phyloP scores from a whole-genome alignment of 495 filamentous ascomycete species.

The Lasiosphaeria miniovina region DNA sequence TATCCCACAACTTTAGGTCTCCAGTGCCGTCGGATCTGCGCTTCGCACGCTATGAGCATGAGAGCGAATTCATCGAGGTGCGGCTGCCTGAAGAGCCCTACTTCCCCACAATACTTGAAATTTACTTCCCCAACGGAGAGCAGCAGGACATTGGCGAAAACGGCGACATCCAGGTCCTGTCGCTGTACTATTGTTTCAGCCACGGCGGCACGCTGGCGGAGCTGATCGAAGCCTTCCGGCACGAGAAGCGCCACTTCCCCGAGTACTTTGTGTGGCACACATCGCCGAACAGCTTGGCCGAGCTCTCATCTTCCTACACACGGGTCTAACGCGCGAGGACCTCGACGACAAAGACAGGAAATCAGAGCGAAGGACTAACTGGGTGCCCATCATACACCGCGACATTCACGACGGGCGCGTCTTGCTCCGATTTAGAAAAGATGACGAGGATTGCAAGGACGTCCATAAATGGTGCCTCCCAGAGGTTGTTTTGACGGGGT shows the following conservation, averaged over 20 bases:
- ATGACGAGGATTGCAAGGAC: background rate
- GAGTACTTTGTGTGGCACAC: constrained; percentile 22
- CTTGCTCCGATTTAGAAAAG: background rate
- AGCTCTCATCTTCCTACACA: constrained; percentile 13
- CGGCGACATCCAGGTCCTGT: background rate
- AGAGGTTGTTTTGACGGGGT: constrained; percentile 8
- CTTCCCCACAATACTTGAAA: constrained; percentile 11
- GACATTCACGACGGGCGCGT: background rate
- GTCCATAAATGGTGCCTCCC: constrained; percentile 9
- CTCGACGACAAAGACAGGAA: background rate
- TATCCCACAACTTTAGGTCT: no score
- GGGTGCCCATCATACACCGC: background rate
- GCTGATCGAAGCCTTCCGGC: constrained; percentile 10
- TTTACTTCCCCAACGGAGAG: constrained; percentile 1
- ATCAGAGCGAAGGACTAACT: background rate
- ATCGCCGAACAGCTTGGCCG: constrained; percentile 14
- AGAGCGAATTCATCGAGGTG: background rate
- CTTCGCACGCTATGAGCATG: constrained; percentile 10
- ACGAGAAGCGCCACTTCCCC: background rate
- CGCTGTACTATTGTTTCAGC: constrained; percentile 13
- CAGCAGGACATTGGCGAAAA: background rate
- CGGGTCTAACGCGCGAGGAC: background rate
- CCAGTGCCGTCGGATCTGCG: constrained; percentile 8
- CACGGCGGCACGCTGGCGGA: constrained; percentile 16
- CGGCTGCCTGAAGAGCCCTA: constrained; percentile 9